These are phyloP conservation scores for Aspergillus olivimuriae DNA, from an alignment of 495 filamentous ascomycete species.

Conservation along the genomic window DNA sequence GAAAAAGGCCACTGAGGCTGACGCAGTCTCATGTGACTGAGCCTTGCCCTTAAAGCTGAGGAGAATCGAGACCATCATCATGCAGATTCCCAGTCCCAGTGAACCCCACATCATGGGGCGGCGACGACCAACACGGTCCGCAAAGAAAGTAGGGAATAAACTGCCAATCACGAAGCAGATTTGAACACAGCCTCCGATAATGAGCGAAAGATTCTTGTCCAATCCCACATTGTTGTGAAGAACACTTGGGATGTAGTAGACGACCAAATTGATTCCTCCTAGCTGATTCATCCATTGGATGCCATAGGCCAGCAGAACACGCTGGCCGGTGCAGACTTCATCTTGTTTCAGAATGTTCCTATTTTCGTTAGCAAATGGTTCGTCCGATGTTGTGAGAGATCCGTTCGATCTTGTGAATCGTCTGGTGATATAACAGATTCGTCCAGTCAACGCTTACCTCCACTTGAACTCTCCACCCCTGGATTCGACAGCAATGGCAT, in stretches of 20 bases:
- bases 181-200: constrained; percentile 43
- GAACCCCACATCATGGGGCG: constrained; percentile 54
- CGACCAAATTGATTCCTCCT: constrained; percentile 47
- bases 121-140: constrained; percentile 50
- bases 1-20: constrained; percentile 34
- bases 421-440: neutral
- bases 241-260: constrained; percentile 30
- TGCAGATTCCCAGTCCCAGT: constrained; percentile 40
- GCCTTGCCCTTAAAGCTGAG: constrained; percentile 29
- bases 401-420: neutral
- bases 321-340: constrained; percentile 42
- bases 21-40: constrained; percentile 30
- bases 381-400: neutral
- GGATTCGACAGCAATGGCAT: constrained; percentile 38
- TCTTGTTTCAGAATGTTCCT: constrained; percentile 42
- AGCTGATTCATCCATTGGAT: constrained; percentile 46
- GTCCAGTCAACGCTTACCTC: constrained; percentile 6
- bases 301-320: constrained; percentile 47
- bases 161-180: constrained; percentile 36
- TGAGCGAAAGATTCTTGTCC: constrained; percentile 35
- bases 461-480: constrained; percentile 36
- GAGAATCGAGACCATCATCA: constrained; percentile 47
- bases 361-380: constrained; percentile 25
- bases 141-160: constrained; percentile 34
- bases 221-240: constrained; percentile 45